Evolutionary conservation across 2,329 filamentous ascomycete species (phyloP).

Genomic region (Neonectria coccinea): DNA sequence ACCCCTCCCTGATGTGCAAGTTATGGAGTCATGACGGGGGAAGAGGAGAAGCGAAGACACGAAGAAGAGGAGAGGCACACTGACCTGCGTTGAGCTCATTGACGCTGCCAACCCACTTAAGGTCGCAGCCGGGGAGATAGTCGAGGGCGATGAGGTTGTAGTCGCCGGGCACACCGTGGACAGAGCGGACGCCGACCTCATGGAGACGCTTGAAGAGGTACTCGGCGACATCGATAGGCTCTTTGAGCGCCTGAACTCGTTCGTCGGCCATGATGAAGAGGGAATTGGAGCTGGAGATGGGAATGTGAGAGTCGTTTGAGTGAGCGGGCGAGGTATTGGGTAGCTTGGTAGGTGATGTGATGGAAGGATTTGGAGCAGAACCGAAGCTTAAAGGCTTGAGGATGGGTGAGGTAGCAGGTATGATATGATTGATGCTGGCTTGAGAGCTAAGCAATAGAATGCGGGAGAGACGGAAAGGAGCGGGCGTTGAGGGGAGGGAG

Average conservation of each 20-base stretch:
- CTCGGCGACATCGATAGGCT: conserved; percentile 71
- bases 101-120: conserved; percentile 76
- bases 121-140: conserved; percentile 68
- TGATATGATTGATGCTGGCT: conserved; percentile 10
- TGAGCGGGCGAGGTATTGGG: neutral
- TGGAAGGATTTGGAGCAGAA: neutral
- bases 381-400: conserved; percentile 9
- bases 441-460: conserved; percentile 29
- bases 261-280: conserved; percentile 15
- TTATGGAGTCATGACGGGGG: conserved; percentile 32
- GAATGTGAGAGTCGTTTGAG: neutral
- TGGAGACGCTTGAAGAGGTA: conserved; percentile 75
- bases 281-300: conserved; percentile 3
- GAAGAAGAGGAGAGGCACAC: conserved; percentile 36
- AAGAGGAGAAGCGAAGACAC: neutral
- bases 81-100: conserved; percentile 80
- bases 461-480: conserved; percentile 37
- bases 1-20: conserved; percentile 7
- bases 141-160: conserved; percentile 79
- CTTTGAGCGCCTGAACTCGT: conserved; percentile 52
- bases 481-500: conserved; percentile 29
- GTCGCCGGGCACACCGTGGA: conserved; percentile 79
- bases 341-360: neutral
- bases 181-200: conserved; percentile 72
- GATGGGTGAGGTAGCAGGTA: neutral